Evolutionary conservation across 176 grass and related monocot species (phyloP).

Genomic region (Echinochloa phyllopogon): DNA sequence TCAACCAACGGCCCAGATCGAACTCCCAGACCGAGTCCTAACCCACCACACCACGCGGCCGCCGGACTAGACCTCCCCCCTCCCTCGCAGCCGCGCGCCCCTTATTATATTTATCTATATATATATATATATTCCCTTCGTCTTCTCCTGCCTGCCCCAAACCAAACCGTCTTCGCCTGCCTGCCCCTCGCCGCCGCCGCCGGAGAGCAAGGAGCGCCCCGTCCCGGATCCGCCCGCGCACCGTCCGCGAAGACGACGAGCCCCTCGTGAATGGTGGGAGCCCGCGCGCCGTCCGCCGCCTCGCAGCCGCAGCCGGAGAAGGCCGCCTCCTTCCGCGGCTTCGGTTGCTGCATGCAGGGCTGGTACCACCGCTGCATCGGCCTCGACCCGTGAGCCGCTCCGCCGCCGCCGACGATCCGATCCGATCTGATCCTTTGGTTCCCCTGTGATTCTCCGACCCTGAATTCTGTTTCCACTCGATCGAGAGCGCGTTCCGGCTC

Average conservation of each 20-base stretch:
- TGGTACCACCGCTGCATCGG: slow-evolving; percentile 92
- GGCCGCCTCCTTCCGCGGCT: slow-evolving; percentile 53
- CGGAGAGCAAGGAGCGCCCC: not conserved
- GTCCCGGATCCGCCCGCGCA: not conserved
- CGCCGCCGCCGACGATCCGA: not conserved
- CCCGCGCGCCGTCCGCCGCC: slow-evolving; percentile 47
- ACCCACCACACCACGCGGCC: slow-evolving; percentile 11
- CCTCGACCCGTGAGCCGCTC: slow-evolving; percentile 55
- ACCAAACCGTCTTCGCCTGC: not conserved
- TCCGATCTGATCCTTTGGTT: not conserved
- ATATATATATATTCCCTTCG: not conserved
- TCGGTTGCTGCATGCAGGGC: slow-evolving; percentile 88
- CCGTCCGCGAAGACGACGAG: slow-evolving; percentile 35
- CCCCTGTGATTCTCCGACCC: no score
- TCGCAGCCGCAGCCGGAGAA: slow-evolving; percentile 48
- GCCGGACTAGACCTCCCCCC: not conserved
- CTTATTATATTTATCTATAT: not conserved
- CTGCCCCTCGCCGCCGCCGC: not conserved
- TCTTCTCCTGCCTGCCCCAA: not conserved
- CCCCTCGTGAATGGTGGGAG: slow-evolving; percentile 80
- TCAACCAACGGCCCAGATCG: slow-evolving; percentile 18
- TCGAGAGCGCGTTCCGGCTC: not conserved
- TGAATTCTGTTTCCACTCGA: not conserved
- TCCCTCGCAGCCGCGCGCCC: not conserved
- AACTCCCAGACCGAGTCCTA: not conserved